Base-by-base conservation (phyloP, 805 yeast species). In the Kodamaea kaohsiungensis region DNA sequence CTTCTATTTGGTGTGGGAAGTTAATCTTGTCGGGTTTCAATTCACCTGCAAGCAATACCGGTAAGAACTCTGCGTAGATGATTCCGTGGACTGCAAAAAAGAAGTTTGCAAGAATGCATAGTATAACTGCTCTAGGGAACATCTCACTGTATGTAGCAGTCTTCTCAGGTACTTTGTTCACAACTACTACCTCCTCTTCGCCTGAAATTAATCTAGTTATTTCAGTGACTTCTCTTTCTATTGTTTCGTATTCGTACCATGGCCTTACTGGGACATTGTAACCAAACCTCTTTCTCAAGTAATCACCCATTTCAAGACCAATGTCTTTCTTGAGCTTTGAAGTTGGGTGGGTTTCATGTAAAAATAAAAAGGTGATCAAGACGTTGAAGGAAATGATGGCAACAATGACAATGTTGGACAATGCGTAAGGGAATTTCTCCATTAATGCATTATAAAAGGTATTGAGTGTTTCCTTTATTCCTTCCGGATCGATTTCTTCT, bases 51-150 rank as follows among this genome's bases (percentile, higher is more conserved):
- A 84, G 68, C 52, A 78, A 79, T 1, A 84, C 77, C 0, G 88
- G 88, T 43, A 84, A 61, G 53, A 84, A 80, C 63, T 83, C 87
- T 33, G 78, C 76, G 61, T 70, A 81, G 6, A 81, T 83, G 15
- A 79, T 67, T 10, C 70, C 62, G 62, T 80, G 85, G 48, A 81
- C 71, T n/a, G 82, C 69, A 59, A 77, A 63, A 22, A 75, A 62
- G 51, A 80, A 76, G 61, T 77, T 64, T 64, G 77, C 54, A 65
- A 64, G 22, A 51, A 73, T 68, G 10, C 72, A 61, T 48, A 64
- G 64, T 6, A 70, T 49, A 13, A 72, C 75, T 10, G 66, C 65
- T 12, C 58, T 59, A 18, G 73, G 65, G 56, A 73, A 67, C 10
- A 65, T 62, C 8, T 61, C 64, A 15, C 62, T 45, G 47, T 43